Percentiles rank a stretch among this genome's conserved stretches.
phyloP scores from a whole-genome alignment of 2,329 filamentous ascomycete genomes.

The Pseudogymnoascus pannorum region DNA sequence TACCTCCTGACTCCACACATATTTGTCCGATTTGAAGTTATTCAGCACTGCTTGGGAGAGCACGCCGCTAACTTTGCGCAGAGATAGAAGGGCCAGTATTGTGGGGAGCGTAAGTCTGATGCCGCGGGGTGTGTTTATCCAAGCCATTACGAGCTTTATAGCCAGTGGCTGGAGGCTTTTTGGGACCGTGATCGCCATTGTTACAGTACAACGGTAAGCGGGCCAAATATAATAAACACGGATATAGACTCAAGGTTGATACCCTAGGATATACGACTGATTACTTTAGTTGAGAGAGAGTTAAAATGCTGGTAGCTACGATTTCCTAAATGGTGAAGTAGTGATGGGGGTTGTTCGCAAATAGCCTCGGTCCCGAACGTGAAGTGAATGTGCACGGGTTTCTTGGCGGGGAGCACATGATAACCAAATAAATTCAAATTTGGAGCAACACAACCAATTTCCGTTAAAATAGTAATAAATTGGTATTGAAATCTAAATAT shows the following conservation, averaged over 20 bases:
- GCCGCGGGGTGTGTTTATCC: not conserved
- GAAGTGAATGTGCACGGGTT: not conserved
- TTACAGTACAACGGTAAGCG: not conserved
- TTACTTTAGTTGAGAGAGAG: not conserved
- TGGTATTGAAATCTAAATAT: not conserved
- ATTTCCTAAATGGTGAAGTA: not conserved
- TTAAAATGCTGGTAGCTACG: not conserved
- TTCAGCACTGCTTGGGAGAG: constrained; percentile 43
- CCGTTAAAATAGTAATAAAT: not conserved
- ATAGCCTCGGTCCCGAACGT: constrained; percentile 3
- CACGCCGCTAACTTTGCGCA: constrained; percentile 39
- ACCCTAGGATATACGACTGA: not conserved
- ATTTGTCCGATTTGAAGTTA: constrained; percentile 44
- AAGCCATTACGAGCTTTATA: not conserved
- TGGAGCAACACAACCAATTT: not conserved
- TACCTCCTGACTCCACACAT: constrained; percentile 60
- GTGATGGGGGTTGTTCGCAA: not conserved
- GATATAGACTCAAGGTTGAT: not conserved
- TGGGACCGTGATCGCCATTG: not conserved
- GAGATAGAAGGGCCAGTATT: not conserved
- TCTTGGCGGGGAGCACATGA: constrained; percentile 1
- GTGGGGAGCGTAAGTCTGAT: not conserved
- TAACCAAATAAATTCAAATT: not conserved
- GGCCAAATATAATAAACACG: not conserved
- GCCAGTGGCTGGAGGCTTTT: not conserved